Evolutionary conservation across 768 basidiomycete species (phyloP), one percentile per base, ranked within the genome.

Genomic region (Suillus occidentalis): DNA sequence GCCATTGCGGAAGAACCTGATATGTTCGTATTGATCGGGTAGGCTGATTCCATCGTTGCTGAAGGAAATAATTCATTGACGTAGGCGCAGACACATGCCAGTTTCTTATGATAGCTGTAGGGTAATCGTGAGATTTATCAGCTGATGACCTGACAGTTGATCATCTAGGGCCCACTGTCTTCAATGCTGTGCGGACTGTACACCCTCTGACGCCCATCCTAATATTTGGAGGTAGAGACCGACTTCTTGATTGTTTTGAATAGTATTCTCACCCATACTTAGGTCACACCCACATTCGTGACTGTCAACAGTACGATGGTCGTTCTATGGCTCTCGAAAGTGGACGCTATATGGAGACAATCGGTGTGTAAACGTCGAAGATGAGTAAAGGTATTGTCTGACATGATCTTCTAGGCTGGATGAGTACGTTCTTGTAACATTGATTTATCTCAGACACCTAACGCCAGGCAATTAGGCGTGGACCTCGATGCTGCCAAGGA

Each of bases 311-410:
- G 83, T 83, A 62, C 49, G 93, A 95, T 74, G 84, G 83, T 6
- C 83, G 89, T 18, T 88, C 89, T 0, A 92, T 95, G 81, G 81
- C 88, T 1, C 72, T 95, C 66, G 91, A 94, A 71, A 90, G 92
- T 67, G 91, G 95, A 20, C 81, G 93, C 25, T 97, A 96, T 72
- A 91, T 97, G 89, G 95, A 97, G 78, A 97, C 95, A 13, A 80
- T 96, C 62, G 94, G 92, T 90, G 55, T 12, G 84, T 60, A 18
- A 14, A n/a, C 20, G 52, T 34, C 36, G 28, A 5, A 22, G 2
- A 28, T 25, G 22, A 14, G 13, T n/a, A 42, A 39, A 4, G 36
- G 22, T 56, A 1, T 52, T 58, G 18, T 45, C 34, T 25, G 34
- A 31, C 40, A 31, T 63, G 40, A 52, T 16, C 52, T 55, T 57